Evolutionary conservation across 2,329 filamentous ascomycete species (phyloP).

Genomic region (Amesomyces nigricolor): DNA sequence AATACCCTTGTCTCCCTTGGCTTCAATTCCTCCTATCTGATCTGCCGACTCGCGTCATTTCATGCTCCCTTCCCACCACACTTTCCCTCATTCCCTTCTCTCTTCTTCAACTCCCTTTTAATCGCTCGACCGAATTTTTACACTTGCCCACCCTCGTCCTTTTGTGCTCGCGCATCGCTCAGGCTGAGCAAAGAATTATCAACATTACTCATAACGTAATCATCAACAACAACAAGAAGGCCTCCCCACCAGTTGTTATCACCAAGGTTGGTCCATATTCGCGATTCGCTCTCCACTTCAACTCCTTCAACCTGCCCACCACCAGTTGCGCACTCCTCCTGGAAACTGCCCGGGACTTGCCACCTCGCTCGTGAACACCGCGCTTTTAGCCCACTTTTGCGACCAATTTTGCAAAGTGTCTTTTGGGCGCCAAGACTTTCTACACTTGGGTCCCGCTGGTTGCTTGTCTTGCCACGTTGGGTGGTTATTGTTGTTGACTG

Average conservation of each 20-base stretch:
- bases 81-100: constrained; percentile 2
- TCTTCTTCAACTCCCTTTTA: constrained; percentile 11
- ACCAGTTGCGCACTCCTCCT: not conserved
- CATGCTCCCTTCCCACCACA: constrained; percentile 11
- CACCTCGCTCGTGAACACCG: not conserved
- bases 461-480: constrained; percentile 14
- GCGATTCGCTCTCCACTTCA: not conserved
- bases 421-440: constrained; percentile 11
- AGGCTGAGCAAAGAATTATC: not conserved
- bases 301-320: not conserved
- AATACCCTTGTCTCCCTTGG: constrained; percentile 19
- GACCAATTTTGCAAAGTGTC: not conserved
- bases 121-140: not conserved
- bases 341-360: not conserved
- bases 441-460: not conserved
- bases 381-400: not conserved
- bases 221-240: not conserved
- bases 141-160: not conserved
- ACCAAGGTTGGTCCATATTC: not conserved
- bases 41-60: constrained; percentile 15
- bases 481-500: constrained; percentile 9
- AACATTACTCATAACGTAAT: not conserved
- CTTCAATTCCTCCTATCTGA: constrained; percentile 21
- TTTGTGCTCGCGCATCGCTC: not conserved
- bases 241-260: no score